phyloP scores from a whole-genome alignment of 441 rosid species.

The Flueggea neowawraea region DNA sequence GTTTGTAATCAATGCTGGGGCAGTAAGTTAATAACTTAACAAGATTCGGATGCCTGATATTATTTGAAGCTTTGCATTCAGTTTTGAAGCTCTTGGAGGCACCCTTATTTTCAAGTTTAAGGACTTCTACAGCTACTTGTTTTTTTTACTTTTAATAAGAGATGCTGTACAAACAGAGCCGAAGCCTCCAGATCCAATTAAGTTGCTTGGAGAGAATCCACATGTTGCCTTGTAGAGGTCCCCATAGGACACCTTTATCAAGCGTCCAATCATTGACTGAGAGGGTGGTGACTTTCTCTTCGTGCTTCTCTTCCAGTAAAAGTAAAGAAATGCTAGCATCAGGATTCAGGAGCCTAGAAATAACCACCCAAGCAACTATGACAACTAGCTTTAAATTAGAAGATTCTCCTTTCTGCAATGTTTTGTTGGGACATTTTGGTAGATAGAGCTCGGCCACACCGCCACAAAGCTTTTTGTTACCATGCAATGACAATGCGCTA shows the following conservation, averaged over 20 bases:
- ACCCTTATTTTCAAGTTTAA: constrained; percentile 13
- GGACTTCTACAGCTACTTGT: constrained; percentile 23
- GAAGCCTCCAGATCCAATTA: constrained; percentile 22
- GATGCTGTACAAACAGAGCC: constrained; percentile 27
- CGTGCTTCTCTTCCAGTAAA: not conserved
- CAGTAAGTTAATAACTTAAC: constrained; percentile 20
- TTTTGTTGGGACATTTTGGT: not conserved
- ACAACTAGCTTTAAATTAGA: too few species aligned
- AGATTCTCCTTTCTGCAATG: not conserved
- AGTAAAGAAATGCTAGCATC: not conserved
- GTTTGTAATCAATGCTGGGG: constrained; percentile 20
- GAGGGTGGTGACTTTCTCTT: not conserved
- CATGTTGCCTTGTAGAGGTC: constrained; percentile 14
- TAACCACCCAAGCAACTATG: too few species aligned
- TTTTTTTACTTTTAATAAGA: not conserved
- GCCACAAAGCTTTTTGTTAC: constrained; percentile 26
- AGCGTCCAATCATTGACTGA: not conserved
- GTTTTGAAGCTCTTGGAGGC: constrained; percentile 23
- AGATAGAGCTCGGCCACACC: constrained; percentile 16
- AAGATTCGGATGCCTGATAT: constrained; percentile 29
- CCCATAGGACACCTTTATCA: constrained; percentile 14
- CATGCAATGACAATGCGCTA: not conserved
- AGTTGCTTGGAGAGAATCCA: constrained; percentile 18
- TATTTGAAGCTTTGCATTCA: constrained; percentile 24
- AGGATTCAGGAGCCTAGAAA: too few species aligned